Evolutionary conservation across 129 eudicot species (phyloP), one percentile per base, ranked within the genome.

Genomic region (Mikania micrantha): DNA sequence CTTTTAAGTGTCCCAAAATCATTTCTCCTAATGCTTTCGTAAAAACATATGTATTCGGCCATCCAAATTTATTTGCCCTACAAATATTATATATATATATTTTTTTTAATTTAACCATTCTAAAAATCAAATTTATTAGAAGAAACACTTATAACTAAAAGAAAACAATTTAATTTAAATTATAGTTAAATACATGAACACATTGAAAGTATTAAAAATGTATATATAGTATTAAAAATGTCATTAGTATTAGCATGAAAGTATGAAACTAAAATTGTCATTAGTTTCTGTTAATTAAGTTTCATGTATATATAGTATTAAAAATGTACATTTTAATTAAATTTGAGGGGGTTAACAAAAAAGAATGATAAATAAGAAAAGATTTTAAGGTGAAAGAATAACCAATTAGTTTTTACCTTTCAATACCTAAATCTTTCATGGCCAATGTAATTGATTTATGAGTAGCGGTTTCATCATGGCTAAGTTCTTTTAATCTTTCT

Each of bases 11-110:
- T 7, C 67, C 81, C 2, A 85, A 15, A 22, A 82, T 24, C 92
- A 85, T 85, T 54, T 82, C 92, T 17, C 92, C 92, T 63, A 85
- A 70, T 16, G 92, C 88, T 61, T 85, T 85, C 1, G 91, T 82
- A n/a, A 85, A 85, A 9, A 74, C 82, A 28, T 85, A 82, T 0
- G 91, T 82, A 58, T 85, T 82, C 9, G 87, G 91, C 91, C 91
- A 85, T 29, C 91, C 91, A 32, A 74, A 78, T 36, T 49, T 17
- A 38, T 15, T 67, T 32, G 90, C 86, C 66, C 90, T 85, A 3
- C 3, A 25, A 7, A 17, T 16, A 6, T 9, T 85, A 3, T 7
- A 25, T 16, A 17, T 16, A 6, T 9, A 40, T 5, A 40, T 40
- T 9, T 40, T 40, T 1, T 8, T 40, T 9, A 9, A 9, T 8